A percentile compares a stretch with the other conserved stretches of the same genome.
Evolutionary conservation across 495 filamentous ascomycete species (phyloP).

Genomic region (Tetracladium marchalianum): DNA sequence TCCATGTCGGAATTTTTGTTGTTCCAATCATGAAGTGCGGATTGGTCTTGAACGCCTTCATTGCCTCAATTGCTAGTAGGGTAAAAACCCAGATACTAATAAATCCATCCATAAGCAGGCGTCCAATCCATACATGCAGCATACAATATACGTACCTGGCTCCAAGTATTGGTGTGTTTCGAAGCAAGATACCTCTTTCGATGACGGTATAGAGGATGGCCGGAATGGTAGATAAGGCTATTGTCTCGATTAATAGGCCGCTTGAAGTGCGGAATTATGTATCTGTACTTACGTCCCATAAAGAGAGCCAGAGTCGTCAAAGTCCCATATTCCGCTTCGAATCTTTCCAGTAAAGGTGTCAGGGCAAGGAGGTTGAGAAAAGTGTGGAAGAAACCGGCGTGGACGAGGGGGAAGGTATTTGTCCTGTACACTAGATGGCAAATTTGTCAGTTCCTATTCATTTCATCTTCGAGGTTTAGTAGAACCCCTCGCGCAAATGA

Average conservation of each 20-base stretch:
- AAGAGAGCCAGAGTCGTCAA: constrained; percentile 74
- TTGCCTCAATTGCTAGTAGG: constrained; percentile 70
- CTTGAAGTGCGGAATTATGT: neutral
- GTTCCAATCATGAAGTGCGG: constrained; percentile 66
- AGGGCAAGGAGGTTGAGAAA: constrained; percentile 71
- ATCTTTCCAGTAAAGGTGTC: constrained; percentile 77
- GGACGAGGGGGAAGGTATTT: constrained; percentile 88
- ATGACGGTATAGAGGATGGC: constrained; percentile 60
- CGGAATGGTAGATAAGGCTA: constrained; percentile 73
- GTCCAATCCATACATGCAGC: neutral
- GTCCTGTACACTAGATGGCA: constrained; percentile 67
- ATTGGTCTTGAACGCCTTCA: constrained; percentile 64
- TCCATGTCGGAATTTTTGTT: constrained; percentile 83
- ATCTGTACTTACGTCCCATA: constrained; percentile 64
- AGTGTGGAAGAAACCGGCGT: constrained; percentile 68
- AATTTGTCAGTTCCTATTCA: constrained; percentile 4
- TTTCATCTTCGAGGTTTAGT: neutral
- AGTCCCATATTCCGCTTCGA: constrained; percentile 92
- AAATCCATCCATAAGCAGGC: neutral
- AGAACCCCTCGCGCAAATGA: neutral
- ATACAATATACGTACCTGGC: constrained; percentile 52
- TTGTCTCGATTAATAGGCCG: constrained; percentile 10
- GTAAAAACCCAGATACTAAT: constrained; percentile 87
- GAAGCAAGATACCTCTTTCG: constrained; percentile 54
- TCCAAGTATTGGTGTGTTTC: constrained; percentile 64